Evolutionary conservation across 106 monocot genomes (phyloP), one percentile per base, ranked within the genome.

Genomic region (Iris macrosiphon): DNA sequence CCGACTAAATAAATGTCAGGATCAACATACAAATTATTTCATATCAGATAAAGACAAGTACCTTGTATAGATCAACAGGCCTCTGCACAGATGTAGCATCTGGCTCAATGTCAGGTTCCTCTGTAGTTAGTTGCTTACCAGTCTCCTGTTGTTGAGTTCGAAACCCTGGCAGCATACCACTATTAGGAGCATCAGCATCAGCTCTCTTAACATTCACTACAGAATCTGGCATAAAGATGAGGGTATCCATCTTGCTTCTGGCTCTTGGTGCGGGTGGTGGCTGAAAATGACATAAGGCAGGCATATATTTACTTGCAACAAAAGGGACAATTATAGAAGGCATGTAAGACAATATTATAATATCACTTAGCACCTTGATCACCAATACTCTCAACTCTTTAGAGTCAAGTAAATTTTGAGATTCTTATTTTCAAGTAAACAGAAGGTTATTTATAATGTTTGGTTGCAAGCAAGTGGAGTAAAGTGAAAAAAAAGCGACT

Each of bases 1-100:
- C 19, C 13, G 9, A 3, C 6, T 34, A 11, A 15, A 3, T 28
- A 52, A 27, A 6, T 10, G 13, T n/a, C 15, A 30, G 10, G 6
- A 24, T 7, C 21, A 3, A 3, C 32, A 30, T 21, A 45, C 34
- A 27, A n/a, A n/a, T 18, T 22, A 14, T n/a, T n/a, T n/a, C n/a
- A n/a, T n/a, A n/a, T n/a, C n/a, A n/a, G n/a, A n/a, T n/a, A n/a
- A n/a, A n/a, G n/a, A n/a, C n/a, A n/a, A n/a, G n/a, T n/a, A 95
- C 94, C 94, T 95, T 95, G 52, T 95, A 95, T 1, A 96, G 64
- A 75, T 96, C 95, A 50, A 96, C 82, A 12, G 85, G 95, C 55
- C 74, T 85, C 59, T 85, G 69, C 40, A 85, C 61, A 60, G 22
- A 63, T 54, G 56, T 47, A 19, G 49, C 34, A 30, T 43, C 65